Evolutionary conservation across 345 rosid genomes (phyloP), one percentile per base, ranked within the genome.

Genomic region (Eutrema heterophyllum): DNA sequence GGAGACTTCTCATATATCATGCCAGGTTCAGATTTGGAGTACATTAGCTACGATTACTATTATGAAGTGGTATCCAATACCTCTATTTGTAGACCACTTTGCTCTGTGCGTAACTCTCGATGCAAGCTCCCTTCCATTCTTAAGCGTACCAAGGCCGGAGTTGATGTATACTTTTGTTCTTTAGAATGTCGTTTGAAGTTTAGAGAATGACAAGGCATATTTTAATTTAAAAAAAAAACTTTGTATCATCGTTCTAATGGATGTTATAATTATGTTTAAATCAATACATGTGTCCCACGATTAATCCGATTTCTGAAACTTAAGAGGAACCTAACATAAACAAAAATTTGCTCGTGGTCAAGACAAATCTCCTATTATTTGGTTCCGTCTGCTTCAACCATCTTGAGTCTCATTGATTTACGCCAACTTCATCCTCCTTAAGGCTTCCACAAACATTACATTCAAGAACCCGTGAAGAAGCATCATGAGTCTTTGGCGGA

Each of bases 321-420:
- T 21, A 21, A 21, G 24, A 21, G 24, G 24, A 21, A 21, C 24
- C 24, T 21, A 10, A 64, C 16, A 21, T 21, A 21, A 21, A 21
- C 24, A 21, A 21, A 21, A 1, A 61, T 26, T 61, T 21, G 24
- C 24, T 21, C 2, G 45, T 64, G 30, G 4, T 7, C 18, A 38
- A 67, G 60, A 66, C 39, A 65, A 49, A 6, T 35, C 33, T 36
- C 60, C 29, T 41, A 27, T 14, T 44, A 6, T 9, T 15, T 30
- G 29, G 24, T 21, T 21, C 24, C 1, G 24, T 21, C 2, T 21
- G 24, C 24, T 21, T 21, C 24, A 21, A 21, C 24, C 24, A 38
- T 21, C 61, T 54, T 36, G 12, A 62, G 66, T 14, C 78, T 76
- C 66, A 63, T 3, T 51, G 33, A 24, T 64, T 29, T 29, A 4